These are phyloP conservation scores for Corymbia calophylla DNA, from an alignment of 441 rosid species.

Conservation along the genomic window DNA sequence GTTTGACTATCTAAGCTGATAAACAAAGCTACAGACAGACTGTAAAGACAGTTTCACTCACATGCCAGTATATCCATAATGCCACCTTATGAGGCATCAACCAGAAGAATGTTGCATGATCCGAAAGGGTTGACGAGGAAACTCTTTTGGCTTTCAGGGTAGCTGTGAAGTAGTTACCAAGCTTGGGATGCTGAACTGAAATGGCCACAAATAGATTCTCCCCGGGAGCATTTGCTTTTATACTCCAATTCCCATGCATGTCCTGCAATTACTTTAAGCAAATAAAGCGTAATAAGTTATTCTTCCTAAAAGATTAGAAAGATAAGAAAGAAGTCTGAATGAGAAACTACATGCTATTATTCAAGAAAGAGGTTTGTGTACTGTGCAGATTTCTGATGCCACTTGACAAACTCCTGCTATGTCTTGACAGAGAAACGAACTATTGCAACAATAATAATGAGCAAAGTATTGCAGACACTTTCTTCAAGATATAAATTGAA, in stretches of 20 bases:
- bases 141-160: slow-evolving; percentile 54
- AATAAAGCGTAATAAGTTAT: not conserved
- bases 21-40: not conserved
- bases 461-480: not conserved
- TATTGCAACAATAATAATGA: not conserved
- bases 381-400: not conserved
- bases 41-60: slow-evolving; percentile 27
- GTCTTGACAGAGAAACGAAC: not conserved
- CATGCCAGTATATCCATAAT: slow-evolving; percentile 90
- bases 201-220: slow-evolving; percentile 50
- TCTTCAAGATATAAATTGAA: not conserved
- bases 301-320: not conserved
- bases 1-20: not conserved
- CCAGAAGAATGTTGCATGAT: slow-evolving; percentile 75
- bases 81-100: slow-evolving; percentile 97
- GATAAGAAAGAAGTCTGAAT: not conserved
- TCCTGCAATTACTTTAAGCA: slow-evolving; percentile 36
- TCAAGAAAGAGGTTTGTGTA: not conserved
- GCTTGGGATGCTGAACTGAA: slow-evolving; percentile 68
- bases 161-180: slow-evolving; percentile 73
- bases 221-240: slow-evolving; percentile 62
- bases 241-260: slow-evolving; percentile 80
- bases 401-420: not conserved
- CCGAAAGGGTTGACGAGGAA: slow-evolving; percentile 12
- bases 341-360: not conserved